Percentiles rank a stretch among this genome's conserved stretches.
These are phyloP conservation scores for Colletotrichum tamarilloi DNA, from an alignment of 2,329 filamentous ascomycete species.

Conservation along the genomic window DNA sequence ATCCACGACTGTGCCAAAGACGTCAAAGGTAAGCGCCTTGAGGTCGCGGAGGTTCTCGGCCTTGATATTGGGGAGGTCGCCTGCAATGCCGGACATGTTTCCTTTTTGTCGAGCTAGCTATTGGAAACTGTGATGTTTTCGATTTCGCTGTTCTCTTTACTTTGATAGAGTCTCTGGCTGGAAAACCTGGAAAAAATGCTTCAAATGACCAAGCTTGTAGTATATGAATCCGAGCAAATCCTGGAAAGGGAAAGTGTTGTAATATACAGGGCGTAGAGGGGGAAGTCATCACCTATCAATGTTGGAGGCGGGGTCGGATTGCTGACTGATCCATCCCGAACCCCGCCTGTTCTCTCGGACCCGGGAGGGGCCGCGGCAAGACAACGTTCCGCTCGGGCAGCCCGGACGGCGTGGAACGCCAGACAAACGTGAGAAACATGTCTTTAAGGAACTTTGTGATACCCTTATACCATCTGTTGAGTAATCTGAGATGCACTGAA, in stretches of 20 bases:
- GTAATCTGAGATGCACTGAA: neutral
- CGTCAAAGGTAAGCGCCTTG: conserved; percentile 77
- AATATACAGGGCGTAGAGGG: neutral
- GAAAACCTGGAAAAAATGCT: neutral
- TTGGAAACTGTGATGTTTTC: neutral
- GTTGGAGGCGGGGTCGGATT: neutral
- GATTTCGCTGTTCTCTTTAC: neutral
- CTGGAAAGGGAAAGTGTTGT: neutral
- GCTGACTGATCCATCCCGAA: conserved; percentile 9
- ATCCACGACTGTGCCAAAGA: conserved; percentile 85
- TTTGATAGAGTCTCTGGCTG: neutral
- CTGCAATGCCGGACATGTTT: conserved; percentile 40
- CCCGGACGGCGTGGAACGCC: neutral
- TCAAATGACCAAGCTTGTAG: neutral
- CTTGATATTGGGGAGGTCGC: conserved; percentile 3
- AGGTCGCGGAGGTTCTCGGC: conserved; percentile 39
- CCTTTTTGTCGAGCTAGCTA: neutral
- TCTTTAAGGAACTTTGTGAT: neutral
- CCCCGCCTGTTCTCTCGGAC: neutral
- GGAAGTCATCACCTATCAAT: neutral
- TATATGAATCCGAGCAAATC: neutral
- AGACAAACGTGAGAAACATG: neutral
- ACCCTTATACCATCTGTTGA: neutral
- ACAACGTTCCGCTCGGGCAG: neutral
- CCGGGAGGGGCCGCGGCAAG: conserved; percentile 4